Base-by-base conservation (phyloP, 164 flowering plant genomes). In the Pachysandra terminalis region DNA sequence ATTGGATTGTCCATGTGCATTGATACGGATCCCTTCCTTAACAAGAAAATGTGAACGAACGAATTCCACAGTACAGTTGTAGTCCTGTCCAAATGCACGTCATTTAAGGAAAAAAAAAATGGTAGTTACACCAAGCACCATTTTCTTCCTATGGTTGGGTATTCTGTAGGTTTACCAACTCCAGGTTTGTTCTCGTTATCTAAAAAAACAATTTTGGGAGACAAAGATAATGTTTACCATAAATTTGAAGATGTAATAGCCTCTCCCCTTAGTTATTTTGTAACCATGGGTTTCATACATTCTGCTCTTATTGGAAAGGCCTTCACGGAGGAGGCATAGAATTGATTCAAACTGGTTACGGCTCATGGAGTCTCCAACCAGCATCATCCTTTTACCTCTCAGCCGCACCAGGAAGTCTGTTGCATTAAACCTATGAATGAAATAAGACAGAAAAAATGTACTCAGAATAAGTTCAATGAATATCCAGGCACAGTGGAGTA, bases 321-420 rank as follows among this genome's bases (percentile, higher is more conserved):
- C 92, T 81, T 86, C 91, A 23, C 86, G 86, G 0, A 95, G 85
- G 65, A 95, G 81, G 77, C 98, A 95, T 22, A 95, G 79, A 17
- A 95, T 78, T 15, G 98, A 95, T 79, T 91, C 98, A 75, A 87
- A 95, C 83, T 91, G 97, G 74, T 91, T 95, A 5, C 98, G 81
- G 81, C 90, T 95, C 96, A 95, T 86, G 40, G 98, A 95, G 69
- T 95, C 98, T 62, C 98, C 98, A 67, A 95, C 91, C 54, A 91
- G 85, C 91, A 90, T 80, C 70, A 95, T 75, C 81, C 83, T 83
- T 79, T 90, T 95, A 73, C 96, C 96, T 68, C 92, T 84, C n/a
- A 95, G 71, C 71, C 86, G 87, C 80, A 60, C 82, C 89, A 95
- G 80, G 76, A 91, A 90, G 82, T 87, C 93, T 71, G 90, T 81